Evolutionary conservation across 768 basidiomycete genomes (phyloP).

Genomic region (Leccinum ochraceum): DNA sequence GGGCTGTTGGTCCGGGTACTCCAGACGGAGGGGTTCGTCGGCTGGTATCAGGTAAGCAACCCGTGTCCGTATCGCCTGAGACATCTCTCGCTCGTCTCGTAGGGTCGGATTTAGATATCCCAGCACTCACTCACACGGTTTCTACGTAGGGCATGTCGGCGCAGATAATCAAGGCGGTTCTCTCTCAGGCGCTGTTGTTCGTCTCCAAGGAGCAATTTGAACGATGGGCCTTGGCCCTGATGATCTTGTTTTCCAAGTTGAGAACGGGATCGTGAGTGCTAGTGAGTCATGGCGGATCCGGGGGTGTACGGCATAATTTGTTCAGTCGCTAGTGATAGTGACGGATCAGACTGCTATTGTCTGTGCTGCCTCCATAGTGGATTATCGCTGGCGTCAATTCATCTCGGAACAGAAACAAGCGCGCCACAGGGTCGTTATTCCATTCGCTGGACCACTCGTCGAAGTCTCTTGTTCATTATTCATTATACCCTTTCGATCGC

Average conservation of each 20-base stretch:
- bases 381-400: not conserved
- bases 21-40: constrained; percentile 76
- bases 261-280: constrained; percentile 11
- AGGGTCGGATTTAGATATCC: not conserved
- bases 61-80: not conserved
- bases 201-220: constrained; percentile 98
- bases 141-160: constrained; percentile 85
- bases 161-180: constrained; percentile 93
- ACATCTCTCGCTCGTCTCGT: not conserved
- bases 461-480: not conserved
- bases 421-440: not conserved
- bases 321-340: not conserved
- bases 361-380: not conserved
- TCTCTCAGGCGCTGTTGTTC: constrained; percentile 94
- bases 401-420: not conserved
- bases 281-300: not conserved
- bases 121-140: not conserved
- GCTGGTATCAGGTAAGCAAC: constrained; percentile 85
- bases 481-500: not conserved
- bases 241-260: constrained; percentile 50
- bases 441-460: not conserved
- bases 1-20: constrained; percentile 73
- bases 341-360: not conserved
- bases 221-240: constrained; percentile 74
- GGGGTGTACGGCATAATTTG: not conserved